A percentile compares a stretch with the other conserved stretches of the same genome.
phyloP scores from a whole-genome alignment of 177 flowering plant genomes.

The Vitis hybrid region DNA sequence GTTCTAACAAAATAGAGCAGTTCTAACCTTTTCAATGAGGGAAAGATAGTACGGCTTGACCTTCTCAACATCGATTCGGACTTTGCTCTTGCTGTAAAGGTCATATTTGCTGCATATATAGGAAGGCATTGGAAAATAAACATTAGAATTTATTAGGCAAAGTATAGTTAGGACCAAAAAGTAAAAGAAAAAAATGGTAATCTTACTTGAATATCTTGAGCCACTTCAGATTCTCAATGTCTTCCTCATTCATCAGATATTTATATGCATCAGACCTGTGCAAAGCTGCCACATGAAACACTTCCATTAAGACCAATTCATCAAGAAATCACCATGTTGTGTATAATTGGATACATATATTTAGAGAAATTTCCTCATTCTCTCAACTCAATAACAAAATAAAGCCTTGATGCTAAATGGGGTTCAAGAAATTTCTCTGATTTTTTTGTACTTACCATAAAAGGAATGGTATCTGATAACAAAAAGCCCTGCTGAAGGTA shows the following conservation, averaged over 20 bases:
- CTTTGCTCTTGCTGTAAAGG: constrained; percentile 85
- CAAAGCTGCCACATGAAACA: constrained; percentile 28
- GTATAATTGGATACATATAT: no score
- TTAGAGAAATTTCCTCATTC: no score
- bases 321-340: not conserved
- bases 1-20: no score
- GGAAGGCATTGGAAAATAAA: not conserved
- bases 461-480: constrained; percentile 69
- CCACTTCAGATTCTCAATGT: constrained; percentile 67
- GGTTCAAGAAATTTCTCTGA: not conserved
- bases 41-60: constrained; percentile 79
- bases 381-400: no score
- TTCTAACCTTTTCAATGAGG: constrained; percentile 63
- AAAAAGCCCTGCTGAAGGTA: constrained; percentile 65
- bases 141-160: not conserved
- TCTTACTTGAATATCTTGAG: constrained; percentile 67
- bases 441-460: constrained; percentile 35
- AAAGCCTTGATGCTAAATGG: no score
- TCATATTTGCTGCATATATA: constrained; percentile 64
- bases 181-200: not conserved
- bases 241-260: constrained; percentile 75
- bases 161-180: not conserved
- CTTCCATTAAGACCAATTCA: not conserved
- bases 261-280: constrained; percentile 60
- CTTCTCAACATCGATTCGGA: constrained; percentile 57